Percentiles rank a stretch among this genome's conserved stretches.
phyloP scores from a whole-genome alignment of 768 basidiomycete genomes.

The Tylopilus rubrobrunneus region DNA sequence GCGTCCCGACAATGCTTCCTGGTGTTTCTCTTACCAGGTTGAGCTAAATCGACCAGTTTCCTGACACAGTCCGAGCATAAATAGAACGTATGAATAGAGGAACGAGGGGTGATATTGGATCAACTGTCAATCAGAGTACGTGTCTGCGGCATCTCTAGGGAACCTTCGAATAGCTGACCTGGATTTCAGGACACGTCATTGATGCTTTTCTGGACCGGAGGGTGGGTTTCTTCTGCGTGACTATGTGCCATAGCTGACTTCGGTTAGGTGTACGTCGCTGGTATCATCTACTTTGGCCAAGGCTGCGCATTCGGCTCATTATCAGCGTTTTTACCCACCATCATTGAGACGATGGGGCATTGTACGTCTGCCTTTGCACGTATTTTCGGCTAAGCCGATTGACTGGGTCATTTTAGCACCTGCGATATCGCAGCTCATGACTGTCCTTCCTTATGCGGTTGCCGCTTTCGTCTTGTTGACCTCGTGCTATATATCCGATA shows the following conservation, averaged over 20 bases:
- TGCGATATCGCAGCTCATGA: slow-evolving; percentile 46
- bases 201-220: slow-evolving; percentile 48
- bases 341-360: slow-evolving; percentile 48
- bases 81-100: slow-evolving; percentile 39
- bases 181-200: slow-evolving; percentile 35
- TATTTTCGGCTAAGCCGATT: neutral
- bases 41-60: slow-evolving; percentile 33
- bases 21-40: slow-evolving; percentile 30
- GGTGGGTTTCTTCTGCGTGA: slow-evolving; percentile 12
- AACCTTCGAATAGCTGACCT: neutral
- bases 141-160: neutral
- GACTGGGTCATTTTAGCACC: slow-evolving; percentile 28
- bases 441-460: slow-evolving; percentile 52
- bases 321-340: slow-evolving; percentile 52
- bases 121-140: slow-evolving; percentile 38
- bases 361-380: slow-evolving; percentile 28
- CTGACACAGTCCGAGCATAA: slow-evolving; percentile 32
- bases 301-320: slow-evolving; percentile 48
- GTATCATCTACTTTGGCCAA: slow-evolving; percentile 46
- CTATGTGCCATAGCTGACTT: slow-evolving; percentile 4
- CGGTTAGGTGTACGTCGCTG: slow-evolving; percentile 40
- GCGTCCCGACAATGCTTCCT: slow-evolving; percentile 44
- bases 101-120: slow-evolving; percentile 39
- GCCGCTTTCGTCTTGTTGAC: slow-evolving; percentile 35
- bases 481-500: slow-evolving; percentile 40